Evolutionary conservation across 768 basidiomycete species (phyloP).

Genomic region (Coprinopsis cinerea): DNA sequence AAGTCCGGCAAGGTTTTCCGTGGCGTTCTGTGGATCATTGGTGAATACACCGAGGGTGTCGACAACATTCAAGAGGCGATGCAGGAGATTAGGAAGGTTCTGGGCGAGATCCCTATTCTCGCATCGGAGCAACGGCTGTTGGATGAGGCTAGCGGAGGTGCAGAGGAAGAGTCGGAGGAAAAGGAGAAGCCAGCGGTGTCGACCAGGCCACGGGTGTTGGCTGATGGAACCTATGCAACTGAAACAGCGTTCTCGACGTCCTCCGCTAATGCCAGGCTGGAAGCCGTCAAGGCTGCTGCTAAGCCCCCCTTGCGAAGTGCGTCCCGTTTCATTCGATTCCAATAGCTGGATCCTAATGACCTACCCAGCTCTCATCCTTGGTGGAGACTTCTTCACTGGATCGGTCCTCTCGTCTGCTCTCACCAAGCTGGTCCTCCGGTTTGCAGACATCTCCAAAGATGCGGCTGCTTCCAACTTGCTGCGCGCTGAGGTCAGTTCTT

Average conservation of each 20-base stretch:
- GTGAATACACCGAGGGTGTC: slow-evolving; percentile 78
- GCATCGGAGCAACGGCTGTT: slow-evolving; percentile 82
- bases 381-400: slow-evolving; percentile 97
- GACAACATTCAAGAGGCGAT: slow-evolving; percentile 68
- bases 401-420: slow-evolving; percentile 84
- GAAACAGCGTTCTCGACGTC: slow-evolving; percentile 78
- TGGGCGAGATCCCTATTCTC: slow-evolving; percentile 97
- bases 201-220: slow-evolving; percentile 72
- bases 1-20: slow-evolving; percentile 97
- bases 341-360: not conserved
- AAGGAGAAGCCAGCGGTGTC: slow-evolving; percentile 40
- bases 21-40: slow-evolving; percentile 96
- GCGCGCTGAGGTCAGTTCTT: slow-evolving; percentile 68
- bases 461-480: slow-evolving; percentile 53
- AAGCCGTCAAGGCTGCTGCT: slow-evolving; percentile 77
- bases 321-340: slow-evolving; percentile 15
- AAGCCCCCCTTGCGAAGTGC: slow-evolving; percentile 87
- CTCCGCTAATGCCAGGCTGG: slow-evolving; percentile 54
- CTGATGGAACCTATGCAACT: slow-evolving; percentile 97
- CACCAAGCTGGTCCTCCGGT: slow-evolving; percentile 87
- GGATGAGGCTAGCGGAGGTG: slow-evolving; percentile 59
- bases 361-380: slow-evolving; percentile 69
- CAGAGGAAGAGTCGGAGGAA: slow-evolving; percentile 32
- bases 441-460: slow-evolving; percentile 47
- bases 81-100: slow-evolving; percentile 72